Evolutionary conservation across 306 rosid species (phyloP).

Genomic region (Cucurbita moschata): DNA sequence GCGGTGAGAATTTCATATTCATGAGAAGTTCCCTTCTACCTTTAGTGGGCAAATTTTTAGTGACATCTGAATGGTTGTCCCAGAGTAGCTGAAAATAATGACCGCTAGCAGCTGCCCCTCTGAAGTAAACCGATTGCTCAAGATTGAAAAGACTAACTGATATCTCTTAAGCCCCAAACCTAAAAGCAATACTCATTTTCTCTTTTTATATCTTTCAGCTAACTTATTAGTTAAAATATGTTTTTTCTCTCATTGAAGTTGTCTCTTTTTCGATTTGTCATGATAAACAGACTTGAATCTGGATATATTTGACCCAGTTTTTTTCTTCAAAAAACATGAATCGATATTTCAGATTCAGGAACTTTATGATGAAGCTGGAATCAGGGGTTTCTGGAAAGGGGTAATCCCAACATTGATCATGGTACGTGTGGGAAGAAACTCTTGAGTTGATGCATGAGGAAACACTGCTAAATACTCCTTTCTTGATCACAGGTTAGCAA

Average conservation of each 20-base stretch:
- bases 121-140: too few relatives aligned
- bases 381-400: slow-evolving; percentile 88
- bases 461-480: slow-evolving; percentile 24
- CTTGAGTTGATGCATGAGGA: slow-evolving; percentile 7
- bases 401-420: slow-evolving; percentile 76
- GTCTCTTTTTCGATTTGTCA: not conserved
- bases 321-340: not conserved
- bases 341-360: slow-evolving; percentile 49
- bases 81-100: too few relatives aligned
- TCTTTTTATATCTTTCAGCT: not conserved
- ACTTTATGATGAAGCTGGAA: slow-evolving; percentile 68
- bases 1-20: too few relatives aligned
- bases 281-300: not conserved
- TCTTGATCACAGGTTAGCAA: slow-evolving; percentile 69
- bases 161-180: too few relatives aligned
- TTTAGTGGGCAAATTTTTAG: too few relatives aligned
- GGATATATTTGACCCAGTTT: not conserved
- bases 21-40: too few relatives aligned
- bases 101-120: too few relatives aligned
- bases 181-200: too few relatives aligned
- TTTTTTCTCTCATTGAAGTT: not conserved
- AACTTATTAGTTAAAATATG: too few relatives aligned
- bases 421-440: slow-evolving; percentile 47
- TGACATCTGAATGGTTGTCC: too few relatives aligned
- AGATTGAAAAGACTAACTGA: too few relatives aligned